Evolutionary conservation across 176 grass and related monocot genomes (phyloP), one percentile per base, ranked within the genome.

Genomic region (Thalia dealbata): DNA sequence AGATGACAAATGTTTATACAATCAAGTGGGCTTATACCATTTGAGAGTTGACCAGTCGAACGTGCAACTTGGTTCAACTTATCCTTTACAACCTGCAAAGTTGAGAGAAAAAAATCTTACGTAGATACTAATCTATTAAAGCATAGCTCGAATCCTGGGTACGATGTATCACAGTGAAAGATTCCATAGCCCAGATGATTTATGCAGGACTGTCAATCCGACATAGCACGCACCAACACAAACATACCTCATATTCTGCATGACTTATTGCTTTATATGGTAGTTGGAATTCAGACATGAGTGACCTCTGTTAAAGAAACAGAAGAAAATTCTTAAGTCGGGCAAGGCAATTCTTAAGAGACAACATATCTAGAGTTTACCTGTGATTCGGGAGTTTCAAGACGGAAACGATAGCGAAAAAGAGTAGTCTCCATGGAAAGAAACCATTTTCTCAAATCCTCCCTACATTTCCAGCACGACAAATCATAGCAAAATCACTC

Each of bases 381-480:
- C 89, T 97, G 93, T 69, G 93, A 89, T 71, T 97, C 93, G n/a
- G 58, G 56, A 58, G 50, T 90, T 82, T 92, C 86, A 16, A 90
- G 76, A 25, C 89, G 80, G 80, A 91, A 97, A 15, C 93, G 82
- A 59, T 91, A 90, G 67, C 87, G 80, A 52, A 92, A 92, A 75
- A 97, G 87, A 59, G 78, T 52, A 52, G 90, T 92, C 83, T 92
- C 89, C 87, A 92, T 91, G 71, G 89, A 97, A 62, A 97, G 90
- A 88, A 97, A 97, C 93, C 93, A 97, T 61, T 89, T 97, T 27
- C 93, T 81, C 76, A 92, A 76, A 45, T 97, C 93, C 67, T 97
- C 93, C 69, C 93, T 97, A 51, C 14, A 77, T 76, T 18, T 64
- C 48, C 1, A 54, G 14, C 16, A 63, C n/a, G 28, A 7, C 41